These are phyloP conservation scores for Hymenoscyphus salicellus DNA, from an alignment of 2,329 filamentous ascomycete genomes.

Conservation along the genomic window DNA sequence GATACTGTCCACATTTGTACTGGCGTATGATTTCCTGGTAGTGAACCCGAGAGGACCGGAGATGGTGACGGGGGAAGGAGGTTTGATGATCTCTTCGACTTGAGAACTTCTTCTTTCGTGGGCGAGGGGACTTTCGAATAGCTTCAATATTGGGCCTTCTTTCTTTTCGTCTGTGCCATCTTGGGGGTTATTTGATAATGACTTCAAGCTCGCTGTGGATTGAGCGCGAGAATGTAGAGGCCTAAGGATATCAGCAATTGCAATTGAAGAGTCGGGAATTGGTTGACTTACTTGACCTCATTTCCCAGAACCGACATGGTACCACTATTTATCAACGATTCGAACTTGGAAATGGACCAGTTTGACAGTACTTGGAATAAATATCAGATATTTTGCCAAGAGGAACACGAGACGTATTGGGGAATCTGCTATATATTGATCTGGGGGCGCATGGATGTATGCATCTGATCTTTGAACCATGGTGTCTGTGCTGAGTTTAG, in stretches of 20 bases:
- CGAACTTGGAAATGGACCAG: background rate
- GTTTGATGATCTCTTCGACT: background rate
- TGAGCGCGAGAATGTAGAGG: background rate
- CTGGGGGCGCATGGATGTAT: background rate
- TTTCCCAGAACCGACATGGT: background rate
- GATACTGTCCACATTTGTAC: background rate
- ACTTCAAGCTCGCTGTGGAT: constrained; percentile 1
- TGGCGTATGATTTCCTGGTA: background rate
- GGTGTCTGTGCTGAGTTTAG: background rate
- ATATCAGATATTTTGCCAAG: constrained; percentile 1
- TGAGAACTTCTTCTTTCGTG: constrained; percentile 13
- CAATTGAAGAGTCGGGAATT: background rate
- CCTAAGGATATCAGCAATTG: background rate
- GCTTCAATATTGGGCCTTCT: constrained; percentile 16
- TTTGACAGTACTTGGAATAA: background rate
- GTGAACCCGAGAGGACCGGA: constrained; percentile 11
- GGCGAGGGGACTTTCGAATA: constrained; percentile 21
- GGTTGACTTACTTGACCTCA: background rate
- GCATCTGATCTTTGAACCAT: background rate
- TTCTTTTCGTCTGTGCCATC: background rate
- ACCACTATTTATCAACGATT: background rate
- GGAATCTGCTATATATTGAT: background rate
- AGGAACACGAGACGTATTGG: background rate
- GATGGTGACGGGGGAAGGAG: constrained; percentile 8
- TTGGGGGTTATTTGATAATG: background rate